These are phyloP conservation scores for Sistotremastrum suecicum DNA, from an alignment of 768 basidiomycete species.

Conservation along the genomic window DNA sequence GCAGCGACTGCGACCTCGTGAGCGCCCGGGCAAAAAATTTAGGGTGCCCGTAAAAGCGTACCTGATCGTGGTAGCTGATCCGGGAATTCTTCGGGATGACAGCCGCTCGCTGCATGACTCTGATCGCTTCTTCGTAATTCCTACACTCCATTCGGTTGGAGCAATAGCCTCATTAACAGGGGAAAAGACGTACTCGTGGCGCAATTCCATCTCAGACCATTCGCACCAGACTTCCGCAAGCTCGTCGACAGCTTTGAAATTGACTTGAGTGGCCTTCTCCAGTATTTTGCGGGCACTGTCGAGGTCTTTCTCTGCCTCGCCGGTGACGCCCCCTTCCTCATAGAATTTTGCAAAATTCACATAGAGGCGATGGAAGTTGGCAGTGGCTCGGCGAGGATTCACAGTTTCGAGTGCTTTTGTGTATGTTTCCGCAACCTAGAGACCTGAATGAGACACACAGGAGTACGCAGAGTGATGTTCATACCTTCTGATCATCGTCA, in stretches of 20 bases:
- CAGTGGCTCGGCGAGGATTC: constrained; percentile 77
- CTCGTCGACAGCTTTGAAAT: constrained; percentile 93
- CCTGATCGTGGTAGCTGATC: constrained; percentile 91
- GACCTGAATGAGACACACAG: neutral
- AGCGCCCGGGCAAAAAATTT: constrained; percentile 7
- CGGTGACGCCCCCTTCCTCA: constrained; percentile 81
- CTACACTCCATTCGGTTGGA: constrained; percentile 27
- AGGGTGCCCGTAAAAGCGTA: constrained; percentile 23
- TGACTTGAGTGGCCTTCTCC: constrained; percentile 83
- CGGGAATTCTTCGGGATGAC: constrained; percentile 82
- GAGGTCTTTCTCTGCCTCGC: constrained; percentile 68
- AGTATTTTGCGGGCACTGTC: constrained; percentile 83
- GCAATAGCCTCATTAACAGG: neutral
- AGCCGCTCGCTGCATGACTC: constrained; percentile 93
- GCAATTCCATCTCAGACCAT: constrained; percentile 97
- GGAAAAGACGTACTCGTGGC: constrained; percentile 63
- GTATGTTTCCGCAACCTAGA: constrained; percentile 85
- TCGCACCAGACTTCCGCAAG: constrained; percentile 98
- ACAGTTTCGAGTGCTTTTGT: constrained; percentile 79
- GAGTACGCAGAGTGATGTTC: constrained; percentile 5
- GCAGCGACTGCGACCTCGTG: constrained; percentile 39
- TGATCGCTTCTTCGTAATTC: constrained; percentile 91
- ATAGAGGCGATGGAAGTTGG: constrained; percentile 80
- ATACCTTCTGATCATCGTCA: constrained; percentile 83
- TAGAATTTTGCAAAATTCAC: constrained; percentile 97